A percentile compares a stretch with the other conserved stretches of the same genome.
These are phyloP conservation scores for Aspergillaceae sp. DNA, from an alignment of 2,329 filamentous ascomycete genomes.

Conservation along the genomic window DNA sequence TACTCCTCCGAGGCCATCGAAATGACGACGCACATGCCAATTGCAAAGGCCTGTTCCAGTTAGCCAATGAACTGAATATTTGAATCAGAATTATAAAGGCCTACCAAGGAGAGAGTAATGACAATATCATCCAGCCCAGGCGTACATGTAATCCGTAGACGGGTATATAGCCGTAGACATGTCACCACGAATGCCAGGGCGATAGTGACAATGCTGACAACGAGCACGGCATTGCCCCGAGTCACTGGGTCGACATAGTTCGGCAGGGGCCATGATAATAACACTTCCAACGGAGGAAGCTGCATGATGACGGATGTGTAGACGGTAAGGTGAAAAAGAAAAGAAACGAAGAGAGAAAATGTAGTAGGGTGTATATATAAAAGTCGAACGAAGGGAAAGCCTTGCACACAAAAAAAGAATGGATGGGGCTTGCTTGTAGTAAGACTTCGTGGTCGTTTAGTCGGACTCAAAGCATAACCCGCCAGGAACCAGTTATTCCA, in stretches of 20 bases:
- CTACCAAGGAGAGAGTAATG: conserved; percentile 36
- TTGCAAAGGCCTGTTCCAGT: conserved; percentile 21
- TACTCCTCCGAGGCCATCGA: conserved; percentile 26
- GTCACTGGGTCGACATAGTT: conserved; percentile 41
- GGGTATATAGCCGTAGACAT: conserved; percentile 39
- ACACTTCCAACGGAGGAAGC: conserved; percentile 34
- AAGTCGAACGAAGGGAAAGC: background rate
- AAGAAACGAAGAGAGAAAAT: background rate
- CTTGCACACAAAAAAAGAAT: background rate
- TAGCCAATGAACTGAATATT: background rate
- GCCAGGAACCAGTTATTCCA: conserved; percentile 3
- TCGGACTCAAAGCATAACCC: conserved; percentile 3
- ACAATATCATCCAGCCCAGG: conserved; percentile 42
- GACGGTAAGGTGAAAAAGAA: background rate
- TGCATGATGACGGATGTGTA: conserved; percentile 20
- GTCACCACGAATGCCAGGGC: conserved; percentile 34
- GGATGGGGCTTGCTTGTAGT: background rate
- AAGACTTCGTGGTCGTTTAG: background rate
- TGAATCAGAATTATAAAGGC: background rate
- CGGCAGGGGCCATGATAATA: conserved; percentile 38
- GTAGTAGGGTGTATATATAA: background rate
- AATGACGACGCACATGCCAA: conserved; percentile 27
- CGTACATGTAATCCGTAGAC: conserved; percentile 37
- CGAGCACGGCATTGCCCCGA: conserved; percentile 36
- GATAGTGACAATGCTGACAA: conserved; percentile 35